Evolutionary conservation across 2,329 filamentous ascomycete genomes (phyloP), one percentile per base, ranked within the genome.

Genomic region (Cladosporium sp.): DNA sequence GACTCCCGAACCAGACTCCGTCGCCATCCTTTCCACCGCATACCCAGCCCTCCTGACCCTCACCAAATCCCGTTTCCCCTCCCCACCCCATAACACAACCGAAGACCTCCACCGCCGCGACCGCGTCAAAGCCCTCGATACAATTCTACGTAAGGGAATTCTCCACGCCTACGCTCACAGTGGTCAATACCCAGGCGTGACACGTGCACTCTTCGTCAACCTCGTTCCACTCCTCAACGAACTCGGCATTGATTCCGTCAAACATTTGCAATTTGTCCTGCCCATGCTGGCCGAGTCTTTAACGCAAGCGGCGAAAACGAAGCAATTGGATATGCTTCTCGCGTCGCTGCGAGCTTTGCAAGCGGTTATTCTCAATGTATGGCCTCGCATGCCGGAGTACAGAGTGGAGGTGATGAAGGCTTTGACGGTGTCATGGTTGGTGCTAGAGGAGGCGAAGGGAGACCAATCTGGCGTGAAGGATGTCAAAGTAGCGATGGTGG

Each of bases 1-100:
- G 36, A 95, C 88, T 0, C 82, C 86, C 0, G 85, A 88, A 60
- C 64, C 75, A 0, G 86, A 93, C 50, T 86, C 86, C 3, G 62
- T 86, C 2, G 60, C 63, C 1, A 70, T 96, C 3, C 76, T 95
- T 1, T 62, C 67, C 5, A 73, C 76, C 6, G 82, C 85, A 0
- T 94, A 90, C 56, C 73, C 77, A 7, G 82, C 83, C 2, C 72
- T 95, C 3, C 69, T 86, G 15, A 69, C 71, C 0, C 74, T 95
- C 5, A 65, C 73, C 7, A 59, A 69, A 39, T 68, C 78, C 60
- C 54, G 70, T 53, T 68, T 72, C 68, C 61, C 67, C 3, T 35
- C 46, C 30, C 22, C 47, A 36, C n/a, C 46, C 29, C 11, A n/a
- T 11, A 36, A 38, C 46, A 16, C 47, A 5, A 22, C 52, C 2